A percentile compares a stretch with the other conserved stretches of the same genome.
These are phyloP conservation scores for Acarospora socialis DNA, from an alignment of 2,329 filamentous ascomycete species.

Conservation along the genomic window DNA sequence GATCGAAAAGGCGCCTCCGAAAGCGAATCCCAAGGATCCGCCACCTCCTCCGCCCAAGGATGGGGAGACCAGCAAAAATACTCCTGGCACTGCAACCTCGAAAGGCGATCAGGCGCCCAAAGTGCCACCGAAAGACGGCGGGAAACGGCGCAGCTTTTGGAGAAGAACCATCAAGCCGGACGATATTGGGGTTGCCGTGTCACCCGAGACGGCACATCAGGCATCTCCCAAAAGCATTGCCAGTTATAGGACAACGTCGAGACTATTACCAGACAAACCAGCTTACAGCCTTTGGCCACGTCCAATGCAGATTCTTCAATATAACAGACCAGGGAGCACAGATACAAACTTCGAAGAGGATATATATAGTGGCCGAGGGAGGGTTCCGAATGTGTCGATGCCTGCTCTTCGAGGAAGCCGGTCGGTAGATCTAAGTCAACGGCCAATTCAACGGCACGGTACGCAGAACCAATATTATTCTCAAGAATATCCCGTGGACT, in stretches of 20 bases:
- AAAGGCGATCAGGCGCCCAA: conserved; percentile 4
- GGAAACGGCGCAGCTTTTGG: conserved; percentile 18
- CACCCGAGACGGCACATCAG: conserved; percentile 20
- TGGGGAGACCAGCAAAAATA: conserved; percentile 6
- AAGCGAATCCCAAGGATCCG: conserved; percentile 3
- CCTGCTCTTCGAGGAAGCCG: conserved; percentile 7
- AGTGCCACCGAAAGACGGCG: conserved; percentile 8
- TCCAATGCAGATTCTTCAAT: conserved; percentile 22
- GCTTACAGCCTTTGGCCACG: conserved; percentile 24
- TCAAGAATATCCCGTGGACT: no score
- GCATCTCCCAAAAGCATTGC: conserved; percentile 6
- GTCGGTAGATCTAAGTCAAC: conserved; percentile 10
- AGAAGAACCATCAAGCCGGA: conserved; percentile 17
- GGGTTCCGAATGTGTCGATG: background rate
- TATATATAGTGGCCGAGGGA: no score
- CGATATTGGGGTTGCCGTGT: conserved; percentile 20
- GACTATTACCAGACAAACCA: conserved; percentile 24
- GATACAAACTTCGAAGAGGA: background rate
- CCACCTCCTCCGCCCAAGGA: conserved; percentile 1
- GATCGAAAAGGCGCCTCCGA: conserved; percentile 4
- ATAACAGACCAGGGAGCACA: conserved; percentile 4
- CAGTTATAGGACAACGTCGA: conserved; percentile 21
- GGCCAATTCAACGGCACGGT: conserved; percentile 6
- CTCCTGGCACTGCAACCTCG: background rate
- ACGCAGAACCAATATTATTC: no score